These are phyloP conservation scores for Candida arabinofermentans DNA, from an alignment of 805 yeast species.

Conservation along the genomic window DNA sequence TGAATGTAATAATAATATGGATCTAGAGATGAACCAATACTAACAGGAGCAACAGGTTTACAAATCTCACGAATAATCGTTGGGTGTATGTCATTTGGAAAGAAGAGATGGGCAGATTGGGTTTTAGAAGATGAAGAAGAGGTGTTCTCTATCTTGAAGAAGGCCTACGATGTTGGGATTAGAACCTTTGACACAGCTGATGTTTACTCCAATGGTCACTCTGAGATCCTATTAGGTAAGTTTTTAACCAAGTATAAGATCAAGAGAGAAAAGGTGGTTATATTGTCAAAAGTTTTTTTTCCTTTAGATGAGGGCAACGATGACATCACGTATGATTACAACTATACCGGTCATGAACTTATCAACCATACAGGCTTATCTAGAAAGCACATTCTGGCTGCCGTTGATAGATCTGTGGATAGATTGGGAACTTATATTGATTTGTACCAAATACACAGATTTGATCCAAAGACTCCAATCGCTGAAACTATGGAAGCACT, in stretches of 20 bases:
- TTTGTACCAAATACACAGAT: slow-evolving; percentile 51
- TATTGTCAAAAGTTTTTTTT: slow-evolving; percentile 40
- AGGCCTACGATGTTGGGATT: slow-evolving; percentile 40
- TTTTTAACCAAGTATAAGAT: slow-evolving; percentile 48
- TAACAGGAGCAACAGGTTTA: slow-evolving; percentile 42
- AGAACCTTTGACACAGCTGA: slow-evolving; percentile 51
- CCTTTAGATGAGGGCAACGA: slow-evolving; percentile 26
- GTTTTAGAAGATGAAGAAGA: slow-evolving; percentile 45
- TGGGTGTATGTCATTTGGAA: slow-evolving; percentile 52
- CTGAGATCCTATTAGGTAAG: slow-evolving; percentile 47
- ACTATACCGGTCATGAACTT: slow-evolving; percentile 11
- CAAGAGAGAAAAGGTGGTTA: slow-evolving; percentile 50
- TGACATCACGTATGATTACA: slow-evolving; percentile 33
- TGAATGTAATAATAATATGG: too few relatives aligned
- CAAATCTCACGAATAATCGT: slow-evolving; percentile 44
- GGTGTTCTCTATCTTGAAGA: slow-evolving; percentile 38
- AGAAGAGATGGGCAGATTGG: slow-evolving; percentile 39
- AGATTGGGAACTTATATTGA: slow-evolving; percentile 50
- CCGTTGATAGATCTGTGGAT: slow-evolving; percentile 33
- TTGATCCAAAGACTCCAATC: slow-evolving; percentile 42
- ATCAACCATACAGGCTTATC: slow-evolving; percentile 22
- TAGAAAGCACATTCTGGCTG: not conserved
- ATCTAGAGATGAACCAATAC: too few relatives aligned
- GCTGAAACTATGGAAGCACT: slow-evolving; percentile 52
- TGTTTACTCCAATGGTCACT: slow-evolving; percentile 41